phyloP scores from a whole-genome alignment of 1,284 basidiomycete species.

The Coniferiporia weirii region DNA sequence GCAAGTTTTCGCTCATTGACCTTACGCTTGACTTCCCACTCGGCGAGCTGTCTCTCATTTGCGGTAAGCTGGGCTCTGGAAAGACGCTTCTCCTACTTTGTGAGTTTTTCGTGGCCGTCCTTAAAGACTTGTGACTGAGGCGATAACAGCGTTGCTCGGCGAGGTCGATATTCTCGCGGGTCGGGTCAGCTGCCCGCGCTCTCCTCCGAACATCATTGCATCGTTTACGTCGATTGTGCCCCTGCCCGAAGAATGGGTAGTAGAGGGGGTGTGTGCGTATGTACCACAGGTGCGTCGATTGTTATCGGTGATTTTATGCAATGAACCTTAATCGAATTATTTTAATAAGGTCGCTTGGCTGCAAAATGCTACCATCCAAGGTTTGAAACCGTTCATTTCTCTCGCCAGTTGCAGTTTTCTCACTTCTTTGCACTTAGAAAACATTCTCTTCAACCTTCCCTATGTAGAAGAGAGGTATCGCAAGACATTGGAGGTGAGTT shows the following conservation, averaged over 20 bases:
- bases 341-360: conserved; percentile 63
- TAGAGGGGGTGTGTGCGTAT: conserved; percentile 78
- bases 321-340: background rate
- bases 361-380: conserved; percentile 88
- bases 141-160: conserved; percentile 67
- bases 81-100: conserved; percentile 78
- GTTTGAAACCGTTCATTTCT: conserved; percentile 30
- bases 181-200: conserved; percentile 76
- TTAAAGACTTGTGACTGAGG: conserved; percentile 8
- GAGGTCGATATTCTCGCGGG: conserved; percentile 85
- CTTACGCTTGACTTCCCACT: conserved; percentile 73
- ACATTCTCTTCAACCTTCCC: conserved; percentile 87
- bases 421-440: conserved; percentile 45
- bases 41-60: conserved; percentile 75
- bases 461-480: conserved; percentile 76
- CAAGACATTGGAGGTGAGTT: conserved; percentile 58
- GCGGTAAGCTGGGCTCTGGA: conserved; percentile 77
- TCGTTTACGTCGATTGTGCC: conserved; percentile 40
- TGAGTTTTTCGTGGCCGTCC: conserved; percentile 26
- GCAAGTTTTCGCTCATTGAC: conserved; percentile 80
- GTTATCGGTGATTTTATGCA: background rate
- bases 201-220: conserved; percentile 75
- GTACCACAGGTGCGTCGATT: conserved; percentile 71
- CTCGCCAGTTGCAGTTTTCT: background rate
- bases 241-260: conserved; percentile 65